Conservation (phyloP, 2,329 filamentous ascomycete genomes). For the Falciphora oryzae region DNA sequence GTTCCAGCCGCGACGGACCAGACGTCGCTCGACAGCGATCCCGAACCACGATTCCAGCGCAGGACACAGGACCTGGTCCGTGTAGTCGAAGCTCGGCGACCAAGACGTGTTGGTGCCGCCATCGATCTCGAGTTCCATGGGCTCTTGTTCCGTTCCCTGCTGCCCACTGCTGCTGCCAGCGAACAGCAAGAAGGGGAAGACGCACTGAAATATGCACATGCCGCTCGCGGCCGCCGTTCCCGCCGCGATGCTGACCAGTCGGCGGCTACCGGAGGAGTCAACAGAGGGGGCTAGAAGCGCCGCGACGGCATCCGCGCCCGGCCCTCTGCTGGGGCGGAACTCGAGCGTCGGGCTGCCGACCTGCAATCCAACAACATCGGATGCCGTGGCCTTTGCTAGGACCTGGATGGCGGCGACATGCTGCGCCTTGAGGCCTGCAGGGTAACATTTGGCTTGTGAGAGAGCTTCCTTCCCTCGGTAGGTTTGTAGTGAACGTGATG, state of each 20-base stretch:
- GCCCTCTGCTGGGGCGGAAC: constrained; percentile 33
- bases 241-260: constrained; percentile 43
- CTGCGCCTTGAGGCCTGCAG: constrained; percentile 52
- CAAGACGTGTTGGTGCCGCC: constrained; percentile 56
- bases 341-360: constrained; percentile 46
- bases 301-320: background rate
- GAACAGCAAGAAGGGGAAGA: constrained; percentile 54
- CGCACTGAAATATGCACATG: constrained; percentile 53
- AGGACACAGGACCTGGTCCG: constrained; percentile 56
- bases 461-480: background rate
- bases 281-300: background rate
- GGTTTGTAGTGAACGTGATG: background rate
- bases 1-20: constrained; percentile 47
- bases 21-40: constrained; percentile 36
- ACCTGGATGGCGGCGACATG: constrained; percentile 52
- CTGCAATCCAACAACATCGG: constrained; percentile 42
- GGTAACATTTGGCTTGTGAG: background rate
- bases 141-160: constrained; percentile 20
- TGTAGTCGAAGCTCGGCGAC: constrained; percentile 55
- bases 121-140: constrained; percentile 44
- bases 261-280: constrained; percentile 11
- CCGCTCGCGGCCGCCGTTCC: constrained; percentile 47
- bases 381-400: constrained; percentile 46
- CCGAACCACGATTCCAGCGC: constrained; percentile 45
- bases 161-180: constrained; percentile 27